Conservation (phyloP, 2,329 filamentous ascomycete species). For the Dactylellina cionopaga region DNA sequence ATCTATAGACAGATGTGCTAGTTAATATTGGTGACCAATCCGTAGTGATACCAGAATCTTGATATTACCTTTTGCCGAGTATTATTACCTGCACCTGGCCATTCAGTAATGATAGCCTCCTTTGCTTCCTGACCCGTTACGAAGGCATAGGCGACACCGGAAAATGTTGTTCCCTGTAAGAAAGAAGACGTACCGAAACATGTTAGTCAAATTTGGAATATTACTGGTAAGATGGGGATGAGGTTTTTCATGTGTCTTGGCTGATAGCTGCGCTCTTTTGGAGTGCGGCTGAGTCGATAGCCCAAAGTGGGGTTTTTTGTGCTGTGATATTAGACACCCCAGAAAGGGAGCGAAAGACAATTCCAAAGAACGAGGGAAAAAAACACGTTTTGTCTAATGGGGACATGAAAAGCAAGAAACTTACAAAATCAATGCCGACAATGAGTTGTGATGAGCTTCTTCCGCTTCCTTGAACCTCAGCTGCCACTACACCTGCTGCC, state of each 20-base stretch:
- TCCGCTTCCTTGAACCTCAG: constrained; percentile 85
- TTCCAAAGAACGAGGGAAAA: not conserved
- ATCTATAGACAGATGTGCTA: constrained; percentile 74
- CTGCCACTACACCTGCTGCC: constrained; percentile 50
- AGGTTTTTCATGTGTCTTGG: not conserved
- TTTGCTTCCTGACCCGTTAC: constrained; percentile 94
- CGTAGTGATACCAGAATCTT: not conserved
- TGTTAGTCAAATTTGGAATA: constrained; percentile 35
- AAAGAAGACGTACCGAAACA: not conserved
- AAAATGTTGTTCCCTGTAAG: constrained; percentile 91
- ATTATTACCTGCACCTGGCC: constrained; percentile 96
- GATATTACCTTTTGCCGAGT: constrained; percentile 91
- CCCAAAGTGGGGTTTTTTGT: constrained; percentile 47
- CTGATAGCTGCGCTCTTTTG: constrained; percentile 25
- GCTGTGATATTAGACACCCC: constrained; percentile 41
- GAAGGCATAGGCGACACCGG: constrained; percentile 90
- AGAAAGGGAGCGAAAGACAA: constrained; percentile 13
- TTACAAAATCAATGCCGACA: constrained; percentile 97
- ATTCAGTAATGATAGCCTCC: constrained; percentile 98
- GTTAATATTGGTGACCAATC: not conserved
- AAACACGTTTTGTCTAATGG: not conserved
- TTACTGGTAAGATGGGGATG: constrained; percentile 13
- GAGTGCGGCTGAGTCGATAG: constrained; percentile 47
- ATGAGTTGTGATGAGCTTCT: constrained; percentile 96
- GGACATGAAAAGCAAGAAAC: constrained; percentile 57